These are phyloP conservation scores for Neurospora sp. DNA, from an alignment of 495 filamentous ascomycete genomes.

Conservation along the genomic window DNA sequence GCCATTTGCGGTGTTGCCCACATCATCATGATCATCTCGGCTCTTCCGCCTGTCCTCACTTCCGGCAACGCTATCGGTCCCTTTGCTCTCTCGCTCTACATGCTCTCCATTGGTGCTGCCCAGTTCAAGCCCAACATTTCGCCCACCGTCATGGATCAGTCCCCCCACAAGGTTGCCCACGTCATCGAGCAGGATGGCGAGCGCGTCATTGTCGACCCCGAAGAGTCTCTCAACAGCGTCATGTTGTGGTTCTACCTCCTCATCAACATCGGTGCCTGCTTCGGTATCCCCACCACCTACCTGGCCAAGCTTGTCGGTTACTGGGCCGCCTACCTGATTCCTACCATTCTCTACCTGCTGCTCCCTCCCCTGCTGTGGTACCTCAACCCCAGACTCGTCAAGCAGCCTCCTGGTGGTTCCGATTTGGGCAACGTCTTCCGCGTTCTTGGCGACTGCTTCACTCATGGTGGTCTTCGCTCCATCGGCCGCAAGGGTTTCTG, in stretches of 20 bases:
- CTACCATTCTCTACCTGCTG: conserved; percentile 46
- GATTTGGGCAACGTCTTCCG: conserved; percentile 45
- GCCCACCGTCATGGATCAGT: conserved; percentile 66
- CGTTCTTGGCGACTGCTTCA: conserved; percentile 39
- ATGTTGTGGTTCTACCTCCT: conserved; percentile 55
- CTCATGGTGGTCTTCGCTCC: conserved; percentile 37
- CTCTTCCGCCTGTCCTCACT: conserved; percentile 46
- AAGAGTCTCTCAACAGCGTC: conserved; percentile 63
- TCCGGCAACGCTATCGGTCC: conserved; percentile 45
- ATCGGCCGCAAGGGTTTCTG: conserved; percentile 48
- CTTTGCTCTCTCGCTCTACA: conserved; percentile 45
- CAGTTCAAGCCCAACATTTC: conserved; percentile 59
- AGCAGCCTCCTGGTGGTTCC: conserved; percentile 40
- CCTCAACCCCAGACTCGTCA: conserved; percentile 37
- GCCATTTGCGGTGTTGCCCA: conserved; percentile 50
- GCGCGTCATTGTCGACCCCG: conserved; percentile 64
- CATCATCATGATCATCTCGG: conserved; percentile 50
- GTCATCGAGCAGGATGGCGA: conserved; percentile 59
- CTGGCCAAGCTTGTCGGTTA: conserved; percentile 46
- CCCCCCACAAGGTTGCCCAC: conserved; percentile 40
- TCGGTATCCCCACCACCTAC: conserved; percentile 40
- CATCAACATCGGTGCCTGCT: conserved; percentile 66
- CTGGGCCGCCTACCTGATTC: conserved; percentile 64
- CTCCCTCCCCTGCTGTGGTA: conserved; percentile 41
- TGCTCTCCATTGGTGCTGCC: conserved; percentile 46